Conservation (phyloP, 2,329 filamentous ascomycete genomes). For the Ascochyta koolunga region DNA sequence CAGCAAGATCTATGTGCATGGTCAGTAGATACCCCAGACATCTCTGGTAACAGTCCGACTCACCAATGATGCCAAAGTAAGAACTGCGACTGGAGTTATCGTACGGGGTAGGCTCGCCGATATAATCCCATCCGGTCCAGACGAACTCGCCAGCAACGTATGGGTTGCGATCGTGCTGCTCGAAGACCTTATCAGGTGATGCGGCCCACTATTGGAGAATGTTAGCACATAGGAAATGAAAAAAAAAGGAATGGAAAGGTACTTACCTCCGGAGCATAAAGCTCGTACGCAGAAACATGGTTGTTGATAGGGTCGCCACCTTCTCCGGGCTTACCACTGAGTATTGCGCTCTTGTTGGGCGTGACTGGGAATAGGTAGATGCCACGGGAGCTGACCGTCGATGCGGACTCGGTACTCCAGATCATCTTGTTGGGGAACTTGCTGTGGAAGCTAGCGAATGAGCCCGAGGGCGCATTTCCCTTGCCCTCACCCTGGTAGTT, state of each 20-base stretch:
- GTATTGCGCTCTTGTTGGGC: conserved; percentile 44
- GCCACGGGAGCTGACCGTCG: conserved; percentile 57
- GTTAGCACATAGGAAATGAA: neutral
- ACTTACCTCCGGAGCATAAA: conserved; percentile 50
- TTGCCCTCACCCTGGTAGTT: conserved; percentile 64
- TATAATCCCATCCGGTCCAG: conserved; percentile 60
- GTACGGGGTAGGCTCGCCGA: conserved; percentile 60
- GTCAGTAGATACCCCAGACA: neutral
- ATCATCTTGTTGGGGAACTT: conserved; percentile 56
- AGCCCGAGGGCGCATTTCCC: conserved; percentile 47
- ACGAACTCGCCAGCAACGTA: conserved; percentile 63
- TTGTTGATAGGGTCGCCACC: conserved; percentile 44
- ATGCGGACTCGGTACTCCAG: conserved; percentile 41
- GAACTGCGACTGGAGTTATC: conserved; percentile 54
- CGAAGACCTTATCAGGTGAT: conserved; percentile 61
- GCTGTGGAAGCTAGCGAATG: conserved; percentile 54
- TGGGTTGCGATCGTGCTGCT: conserved; percentile 53
- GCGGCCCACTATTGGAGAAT: conserved; percentile 48
- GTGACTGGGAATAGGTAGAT: conserved; percentile 62
- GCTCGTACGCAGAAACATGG: conserved; percentile 59
- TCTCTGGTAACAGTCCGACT: neutral
- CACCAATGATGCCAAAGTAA: conserved; percentile 60
- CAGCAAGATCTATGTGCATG: conserved; percentile 54
- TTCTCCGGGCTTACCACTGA: conserved; percentile 40
- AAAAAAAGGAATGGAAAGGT: neutral